Conservation (phyloP, 2,329 filamentous ascomycete genomes). For the Xylariaceae sp. region DNA sequence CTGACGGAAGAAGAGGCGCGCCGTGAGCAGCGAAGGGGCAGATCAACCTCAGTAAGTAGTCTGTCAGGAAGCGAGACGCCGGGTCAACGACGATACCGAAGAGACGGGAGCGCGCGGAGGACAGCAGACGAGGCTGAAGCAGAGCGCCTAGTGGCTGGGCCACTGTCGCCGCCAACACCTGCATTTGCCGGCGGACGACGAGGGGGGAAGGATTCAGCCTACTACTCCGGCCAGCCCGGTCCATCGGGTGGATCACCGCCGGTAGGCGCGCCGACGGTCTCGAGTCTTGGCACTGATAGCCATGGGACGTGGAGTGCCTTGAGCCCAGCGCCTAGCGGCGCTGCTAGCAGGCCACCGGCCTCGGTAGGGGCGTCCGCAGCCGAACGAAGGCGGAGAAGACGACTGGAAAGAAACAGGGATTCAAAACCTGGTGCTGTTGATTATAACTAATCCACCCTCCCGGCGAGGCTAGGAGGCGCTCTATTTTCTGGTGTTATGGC, state of each 20-base stretch:
- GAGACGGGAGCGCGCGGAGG: conserved; percentile 47
- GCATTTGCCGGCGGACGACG: conserved; percentile 50
- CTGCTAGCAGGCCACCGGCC: conserved; percentile 33
- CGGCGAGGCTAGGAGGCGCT: conserved; percentile 5
- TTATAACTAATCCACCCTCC: conserved; percentile 9
- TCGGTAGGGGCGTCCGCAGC: conserved; percentile 42
- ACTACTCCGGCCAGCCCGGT: conserved; percentile 52
- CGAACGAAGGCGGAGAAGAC: conserved; percentile 52
- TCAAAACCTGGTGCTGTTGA: conserved; percentile 30
- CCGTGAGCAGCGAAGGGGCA: conserved; percentile 37
- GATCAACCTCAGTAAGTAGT: conserved; percentile 52
- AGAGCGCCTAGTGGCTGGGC: conserved; percentile 40
- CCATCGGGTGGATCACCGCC: conserved; percentile 40
- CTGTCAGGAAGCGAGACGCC: conserved; percentile 54
- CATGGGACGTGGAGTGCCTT: conserved; percentile 53
- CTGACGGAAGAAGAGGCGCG: conserved; percentile 58
- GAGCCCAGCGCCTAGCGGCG: conserved; percentile 45
- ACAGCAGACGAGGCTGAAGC: conserved; percentile 41
- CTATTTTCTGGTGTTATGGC: conserved; percentile 19
- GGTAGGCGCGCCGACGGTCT: conserved; percentile 42
- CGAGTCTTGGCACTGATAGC: conserved; percentile 44
- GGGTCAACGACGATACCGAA: conserved; percentile 47
- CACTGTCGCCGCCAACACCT: conserved; percentile 53
- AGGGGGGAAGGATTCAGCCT: conserved; percentile 55
- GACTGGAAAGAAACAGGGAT: conserved; percentile 46